phyloP scores from a whole-genome alignment of 495 filamentous ascomycete species.

The Hypoxylon cercidicola region DNA sequence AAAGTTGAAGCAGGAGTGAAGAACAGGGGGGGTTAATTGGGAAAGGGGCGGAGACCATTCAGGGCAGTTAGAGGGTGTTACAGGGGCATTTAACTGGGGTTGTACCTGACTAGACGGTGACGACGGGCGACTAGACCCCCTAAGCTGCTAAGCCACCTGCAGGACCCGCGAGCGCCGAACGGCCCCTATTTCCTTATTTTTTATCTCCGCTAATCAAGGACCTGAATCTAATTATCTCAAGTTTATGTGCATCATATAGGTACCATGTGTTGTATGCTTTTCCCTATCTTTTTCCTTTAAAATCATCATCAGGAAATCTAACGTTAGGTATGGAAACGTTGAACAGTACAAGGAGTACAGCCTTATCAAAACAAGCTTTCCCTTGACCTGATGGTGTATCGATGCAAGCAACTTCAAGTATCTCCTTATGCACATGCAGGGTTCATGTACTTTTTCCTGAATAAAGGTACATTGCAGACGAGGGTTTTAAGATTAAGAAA shows the following conservation, averaged over 20 bases:
- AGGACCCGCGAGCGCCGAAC: not conserved
- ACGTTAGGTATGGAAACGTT: too few relatives aligned
- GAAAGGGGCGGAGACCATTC: conserved; percentile 33
- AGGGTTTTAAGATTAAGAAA: conserved; percentile 29
- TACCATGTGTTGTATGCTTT: too few relatives aligned
- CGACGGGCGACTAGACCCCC: conserved; percentile 17
- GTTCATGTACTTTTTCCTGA: conserved; percentile 20
- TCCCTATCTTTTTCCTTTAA: too few relatives aligned
- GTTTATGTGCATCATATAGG: too few relatives aligned
- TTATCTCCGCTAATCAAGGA: conserved; percentile 28
- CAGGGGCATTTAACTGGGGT: conserved; percentile 10
- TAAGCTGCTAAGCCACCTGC: not conserved
- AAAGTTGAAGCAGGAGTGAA: conserved; percentile 35
- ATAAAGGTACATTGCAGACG: not conserved
- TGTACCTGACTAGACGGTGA: conserved; percentile 22
- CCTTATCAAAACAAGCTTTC: conserved; percentile 3
- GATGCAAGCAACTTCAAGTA: conserved; percentile 3
- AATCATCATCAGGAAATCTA: too few relatives aligned
- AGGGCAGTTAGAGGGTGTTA: conserved; percentile 3
- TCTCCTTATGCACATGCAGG: conserved; percentile 21
- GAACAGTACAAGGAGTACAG: too few relatives aligned
- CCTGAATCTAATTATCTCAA: too few relatives aligned
- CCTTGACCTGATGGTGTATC: not conserved
- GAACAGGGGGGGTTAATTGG: conserved; percentile 20
- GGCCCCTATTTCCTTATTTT: conserved; percentile 5